phyloP scores from a whole-genome alignment of 192 early-diverging fungal genomes.

The Backusella sp. region DNA sequence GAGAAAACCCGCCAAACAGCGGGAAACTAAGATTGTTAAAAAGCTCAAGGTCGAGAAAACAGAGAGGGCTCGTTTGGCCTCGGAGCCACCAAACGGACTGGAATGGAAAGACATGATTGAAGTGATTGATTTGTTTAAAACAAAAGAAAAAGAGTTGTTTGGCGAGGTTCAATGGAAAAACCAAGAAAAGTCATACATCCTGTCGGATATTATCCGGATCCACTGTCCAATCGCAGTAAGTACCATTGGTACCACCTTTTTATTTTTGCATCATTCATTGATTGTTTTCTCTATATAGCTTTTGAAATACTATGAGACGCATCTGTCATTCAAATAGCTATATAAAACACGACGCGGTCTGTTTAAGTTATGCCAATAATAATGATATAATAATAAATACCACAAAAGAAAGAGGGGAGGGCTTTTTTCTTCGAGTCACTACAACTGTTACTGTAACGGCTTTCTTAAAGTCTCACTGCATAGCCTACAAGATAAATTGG shows the following conservation, averaged over 20 bases:
- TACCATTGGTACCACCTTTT: too few relatives aligned
- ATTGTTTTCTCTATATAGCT: background rate
- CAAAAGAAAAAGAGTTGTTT: background rate
- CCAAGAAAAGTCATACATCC: background rate
- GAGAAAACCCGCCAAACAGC: background rate
- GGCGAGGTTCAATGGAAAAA: background rate
- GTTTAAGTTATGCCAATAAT: too few relatives aligned
- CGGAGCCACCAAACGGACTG: background rate
- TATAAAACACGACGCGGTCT: too few relatives aligned
- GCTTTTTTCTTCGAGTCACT: too few relatives aligned
- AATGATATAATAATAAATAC: too few relatives aligned
- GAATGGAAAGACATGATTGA: background rate
- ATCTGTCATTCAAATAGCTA: too few relatives aligned
- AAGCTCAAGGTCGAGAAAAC: background rate
- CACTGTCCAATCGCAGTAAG: background rate
- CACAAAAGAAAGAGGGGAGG: too few relatives aligned
- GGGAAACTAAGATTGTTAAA: background rate
- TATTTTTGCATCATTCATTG: too few relatives aligned
- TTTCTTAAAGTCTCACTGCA: too few relatives aligned
- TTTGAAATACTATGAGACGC: too few relatives aligned
- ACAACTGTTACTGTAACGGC: too few relatives aligned
- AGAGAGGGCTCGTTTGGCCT: background rate
- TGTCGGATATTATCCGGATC: background rate
- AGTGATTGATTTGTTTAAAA: background rate
- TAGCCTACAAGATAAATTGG: too few relatives aligned